A percentile compares a stretch with the other conserved stretches of the same genome.
phyloP scores from a whole-genome alignment of 305 asterid genomes.

The Solanum chacoense region DNA sequence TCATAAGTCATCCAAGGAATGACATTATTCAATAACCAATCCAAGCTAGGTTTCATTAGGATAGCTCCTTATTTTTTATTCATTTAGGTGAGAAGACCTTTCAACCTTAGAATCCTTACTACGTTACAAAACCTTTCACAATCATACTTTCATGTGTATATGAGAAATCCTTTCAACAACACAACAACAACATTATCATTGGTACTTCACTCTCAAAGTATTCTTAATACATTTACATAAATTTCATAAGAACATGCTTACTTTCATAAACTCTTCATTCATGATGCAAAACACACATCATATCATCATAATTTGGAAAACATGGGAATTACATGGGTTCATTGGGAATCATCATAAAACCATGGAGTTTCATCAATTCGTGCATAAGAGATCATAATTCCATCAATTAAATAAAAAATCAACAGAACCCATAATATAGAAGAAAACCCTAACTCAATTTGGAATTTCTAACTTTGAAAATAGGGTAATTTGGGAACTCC shows the following conservation, averaged over 20 bases:
- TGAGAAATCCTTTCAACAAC: not conserved
- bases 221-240: not conserved
- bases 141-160: not conserved
- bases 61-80: no score
- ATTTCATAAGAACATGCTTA: not conserved
- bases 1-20: no score
- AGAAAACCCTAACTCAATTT: not conserved
- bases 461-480: not conserved
- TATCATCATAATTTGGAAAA: not conserved
- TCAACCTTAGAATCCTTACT: not conserved
- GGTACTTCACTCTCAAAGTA: not conserved
- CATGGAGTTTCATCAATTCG: not conserved
- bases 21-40: not conserved
- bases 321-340: not conserved
- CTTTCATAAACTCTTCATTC: not conserved
- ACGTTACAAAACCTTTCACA: not conserved
- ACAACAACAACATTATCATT: not conserved
- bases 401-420: no score
- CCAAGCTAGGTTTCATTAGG: not conserved
- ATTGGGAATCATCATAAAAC: not conserved
- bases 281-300: not conserved
- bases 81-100: not conserved
- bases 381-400: not conserved
- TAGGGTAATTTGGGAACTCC: not conserved
- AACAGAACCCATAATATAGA: not conserved